These are phyloP conservation scores for Geosmithia morbida DNA, from an alignment of 2,329 filamentous ascomycete genomes.

Conservation along the genomic window DNA sequence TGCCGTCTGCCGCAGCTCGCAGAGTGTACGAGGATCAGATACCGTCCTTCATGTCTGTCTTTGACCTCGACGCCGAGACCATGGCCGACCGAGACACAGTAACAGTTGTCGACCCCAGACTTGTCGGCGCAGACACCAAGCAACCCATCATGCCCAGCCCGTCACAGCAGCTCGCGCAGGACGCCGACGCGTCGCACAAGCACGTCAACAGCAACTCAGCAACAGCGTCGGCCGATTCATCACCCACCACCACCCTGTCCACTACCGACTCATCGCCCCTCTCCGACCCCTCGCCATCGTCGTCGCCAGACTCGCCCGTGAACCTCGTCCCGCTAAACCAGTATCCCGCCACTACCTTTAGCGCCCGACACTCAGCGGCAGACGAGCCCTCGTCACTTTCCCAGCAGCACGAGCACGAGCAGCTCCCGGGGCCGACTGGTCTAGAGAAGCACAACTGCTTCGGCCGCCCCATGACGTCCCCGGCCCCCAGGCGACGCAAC, in stretches of 20 bases:
- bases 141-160: conserved; percentile 19
- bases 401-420: conserved; percentile 18
- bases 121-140: conserved; percentile 31
- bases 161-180: conserved; percentile 21
- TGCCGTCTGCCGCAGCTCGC: conserved; percentile 47
- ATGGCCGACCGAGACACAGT: conserved; percentile 39
- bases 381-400: conserved; percentile 12
- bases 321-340: conserved; percentile 58
- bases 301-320: conserved; percentile 80
- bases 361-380: conserved; percentile 13
- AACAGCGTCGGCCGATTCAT: conserved; percentile 82
- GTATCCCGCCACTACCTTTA: conserved; percentile 48
- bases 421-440: conserved; percentile 5
- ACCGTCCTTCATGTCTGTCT: conserved; percentile 65
- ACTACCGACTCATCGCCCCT: conserved; percentile 84
- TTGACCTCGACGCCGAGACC: conserved; percentile 46
- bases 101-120: conserved; percentile 37
- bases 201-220: conserved; percentile 61
- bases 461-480: conserved; percentile 50
- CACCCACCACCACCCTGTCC: conserved; percentile 85
- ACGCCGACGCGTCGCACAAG: conserved; percentile 40
- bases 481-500: conserved; percentile 60
- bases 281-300: conserved; percentile 80
- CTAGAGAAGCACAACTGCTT: conserved; percentile 11
- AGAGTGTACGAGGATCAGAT: conserved; percentile 55